These are phyloP conservation scores for Allomyces macrogynus DNA, from an alignment of 192 early-diverging fungal genomes.

Conservation along the genomic window DNA sequence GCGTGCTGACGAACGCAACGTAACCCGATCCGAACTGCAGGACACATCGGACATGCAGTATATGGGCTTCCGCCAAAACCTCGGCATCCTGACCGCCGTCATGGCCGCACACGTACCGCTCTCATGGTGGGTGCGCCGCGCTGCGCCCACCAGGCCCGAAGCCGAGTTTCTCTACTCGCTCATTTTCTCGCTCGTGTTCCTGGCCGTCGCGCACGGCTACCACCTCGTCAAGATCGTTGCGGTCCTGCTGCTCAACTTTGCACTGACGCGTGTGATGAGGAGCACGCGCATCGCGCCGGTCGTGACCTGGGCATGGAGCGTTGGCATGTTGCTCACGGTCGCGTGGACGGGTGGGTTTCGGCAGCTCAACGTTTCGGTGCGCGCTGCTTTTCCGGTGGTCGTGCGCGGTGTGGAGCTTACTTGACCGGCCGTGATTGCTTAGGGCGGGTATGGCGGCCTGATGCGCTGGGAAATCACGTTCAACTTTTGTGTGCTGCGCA, in stretches of 20 bases:
- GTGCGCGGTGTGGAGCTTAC: slow-evolving; percentile 4
- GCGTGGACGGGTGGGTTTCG: slow-evolving; percentile 52
- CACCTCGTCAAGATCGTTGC: slow-evolving; percentile 54
- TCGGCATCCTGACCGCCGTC: slow-evolving; percentile 27
- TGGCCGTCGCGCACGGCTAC: slow-evolving; percentile 45
- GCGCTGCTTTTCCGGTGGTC: slow-evolving; percentile 30
- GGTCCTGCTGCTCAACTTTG: slow-evolving; percentile 44
- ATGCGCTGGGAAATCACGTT: slow-evolving; percentile 76
- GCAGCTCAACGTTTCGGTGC: slow-evolving; percentile 26
- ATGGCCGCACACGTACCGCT: slow-evolving; percentile 22
- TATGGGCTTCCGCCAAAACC: slow-evolving; percentile 30
- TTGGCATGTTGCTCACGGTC: slow-evolving; percentile 61
- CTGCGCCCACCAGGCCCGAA: slow-evolving; percentile 11
- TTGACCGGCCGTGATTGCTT: neutral
- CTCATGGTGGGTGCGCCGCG: slow-evolving; percentile 19
- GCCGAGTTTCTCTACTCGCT: slow-evolving; percentile 27
- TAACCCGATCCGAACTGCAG: no score
- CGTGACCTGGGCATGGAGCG: slow-evolving; percentile 61
- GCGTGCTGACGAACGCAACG: no score
- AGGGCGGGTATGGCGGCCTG: slow-evolving; percentile 51
- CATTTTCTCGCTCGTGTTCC: slow-evolving; percentile 34
- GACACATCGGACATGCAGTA: slow-evolving; percentile 26
- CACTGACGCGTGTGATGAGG: slow-evolving; percentile 28
- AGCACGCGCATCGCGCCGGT: slow-evolving; percentile 32
- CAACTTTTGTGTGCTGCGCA: slow-evolving; percentile 71